These are phyloP conservation scores for Aegilops bicornis DNA, from an alignment of 176 grass and related monocot species.

Conservation along the genomic window DNA sequence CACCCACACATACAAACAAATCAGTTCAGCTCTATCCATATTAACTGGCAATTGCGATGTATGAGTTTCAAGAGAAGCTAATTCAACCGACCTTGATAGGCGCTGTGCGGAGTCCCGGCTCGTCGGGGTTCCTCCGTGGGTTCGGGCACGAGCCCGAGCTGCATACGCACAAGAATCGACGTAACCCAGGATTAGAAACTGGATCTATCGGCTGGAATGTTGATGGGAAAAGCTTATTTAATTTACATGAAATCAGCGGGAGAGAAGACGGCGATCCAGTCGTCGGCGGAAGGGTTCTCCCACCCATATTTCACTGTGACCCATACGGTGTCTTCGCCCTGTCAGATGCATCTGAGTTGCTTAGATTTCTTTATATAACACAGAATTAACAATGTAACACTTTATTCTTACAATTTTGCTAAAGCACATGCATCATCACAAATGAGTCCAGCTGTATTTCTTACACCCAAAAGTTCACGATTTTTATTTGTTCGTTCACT, in stretches of 20 bases:
- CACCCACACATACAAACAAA: not conserved
- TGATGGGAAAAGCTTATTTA: too few species aligned
- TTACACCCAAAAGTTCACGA: too few species aligned
- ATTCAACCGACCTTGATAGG: constrained; percentile 62
- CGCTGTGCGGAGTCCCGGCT: constrained; percentile 74
- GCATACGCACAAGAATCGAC: not conserved
- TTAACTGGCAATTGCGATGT: not conserved
- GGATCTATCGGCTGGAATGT: too few species aligned
- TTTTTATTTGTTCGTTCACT: too few species aligned
- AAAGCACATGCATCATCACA: too few species aligned
- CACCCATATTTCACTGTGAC: constrained; percentile 50
- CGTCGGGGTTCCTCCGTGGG: constrained; percentile 22
- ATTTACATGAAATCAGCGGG: constrained; percentile 68
- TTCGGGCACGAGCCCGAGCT: constrained; percentile 58
- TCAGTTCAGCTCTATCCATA: not conserved
- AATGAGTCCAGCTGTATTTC: too few species aligned
- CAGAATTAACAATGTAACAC: too few species aligned
- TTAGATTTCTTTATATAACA: not conserved
- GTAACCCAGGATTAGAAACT: too few species aligned
- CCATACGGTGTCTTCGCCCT: constrained; percentile 74
- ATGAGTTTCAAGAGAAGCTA: not conserved
- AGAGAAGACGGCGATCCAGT: constrained; percentile 94
- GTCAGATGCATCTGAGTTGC: not conserved
- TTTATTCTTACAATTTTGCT: too few species aligned
- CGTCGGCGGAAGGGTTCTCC: constrained; percentile 36